Evolutionary conservation across 2,329 filamentous ascomycete genomes (phyloP), one percentile per base, ranked within the genome.

Genomic region (Stachybotrys chlorohalonatus): DNA sequence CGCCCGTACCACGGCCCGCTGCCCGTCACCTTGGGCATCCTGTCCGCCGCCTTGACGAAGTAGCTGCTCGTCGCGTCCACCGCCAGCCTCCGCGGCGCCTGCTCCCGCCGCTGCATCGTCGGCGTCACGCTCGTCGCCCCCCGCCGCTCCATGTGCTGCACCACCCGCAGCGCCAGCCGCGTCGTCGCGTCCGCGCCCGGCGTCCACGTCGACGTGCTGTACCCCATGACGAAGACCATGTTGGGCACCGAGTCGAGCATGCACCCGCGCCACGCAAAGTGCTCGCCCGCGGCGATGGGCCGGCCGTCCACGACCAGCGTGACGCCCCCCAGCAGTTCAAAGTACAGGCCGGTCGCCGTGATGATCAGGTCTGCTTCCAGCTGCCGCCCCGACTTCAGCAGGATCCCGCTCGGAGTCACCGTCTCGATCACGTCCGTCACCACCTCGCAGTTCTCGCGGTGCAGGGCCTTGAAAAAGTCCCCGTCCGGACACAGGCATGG

Each of bases 191-290:
- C 84, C 0, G 82, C 79, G 3, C 85, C 85, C 0, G 86, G 77
- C 0, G 86, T 89, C 85, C 85, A 90, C 0, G 79, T 80, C 0
- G 80, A 78, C 50, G 85, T 82, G 17, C 82, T 79, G 65, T 89
- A 89, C 8, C 86, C 86, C 48, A 85, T 73, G 42, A 86, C 72
- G 53, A 83, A 75, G 1, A 76, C 75, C 1, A 80, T 69, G 62
- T 89, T 90, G 6, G 86, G 86, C 1, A 88, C 65, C 51, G 80
- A 82, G 59, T 87, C 79, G 1, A 89, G 66, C 84, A 89, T 86
- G 54, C 76, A 70, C 6, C 79, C 79, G 62, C 81, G 81, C 85
- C 85, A 89, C 11, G 80, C 66, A 64, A 79, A 85, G 52, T 80
- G 80, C 3, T 76, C 66, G 1, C 72, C 63, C 1, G 79, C 55